Evolutionary conservation across 352 stramenopile genomes (phyloP), one percentile per base, ranked within the genome.

Genomic region (Pythium myriotylum): DNA sequence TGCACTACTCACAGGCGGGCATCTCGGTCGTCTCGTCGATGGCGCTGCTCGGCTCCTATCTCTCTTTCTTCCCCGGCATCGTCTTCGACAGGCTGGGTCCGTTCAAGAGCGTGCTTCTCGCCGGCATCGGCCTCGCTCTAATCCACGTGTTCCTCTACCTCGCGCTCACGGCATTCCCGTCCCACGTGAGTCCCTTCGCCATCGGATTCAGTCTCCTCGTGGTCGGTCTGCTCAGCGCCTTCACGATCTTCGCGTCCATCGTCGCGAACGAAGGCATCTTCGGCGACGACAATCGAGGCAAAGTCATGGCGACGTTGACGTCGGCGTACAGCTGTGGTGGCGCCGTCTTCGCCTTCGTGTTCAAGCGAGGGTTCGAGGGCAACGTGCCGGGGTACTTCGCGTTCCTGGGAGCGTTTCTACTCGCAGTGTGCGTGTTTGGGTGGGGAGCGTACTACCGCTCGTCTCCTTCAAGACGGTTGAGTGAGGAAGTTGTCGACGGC

Each of bases 221-320:
- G 7, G 79, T 95, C 23, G 86, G 86, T 4, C 67, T 86, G 47
- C 70, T 88, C 19, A 86, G 81, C 43, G 79, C 79, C 43, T 93
- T 93, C 55, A 80, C 71, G 39, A 87, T 92, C 54, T 85, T 95
- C 54, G 72, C 80, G 8, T 86, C 82, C 10, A 87, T 95, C 37
- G 84, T 91, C 7, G 68, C 82, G 23, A 93, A 91, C 37, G 86
- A 95, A 66, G 83, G 81, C 3, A 63, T 95, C 17, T 95, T 90
- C 22, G 86, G 84, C 40, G 72, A 84, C 22, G 45, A 29, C 6
- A 84, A 91, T 43, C 80, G 86, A 27, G 86, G 84, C 48, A 92
- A 92, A 50, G 73, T 95, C 33, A 91, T 95, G 67, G 80, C 84
- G 40, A 42, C 76, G 12, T 59, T 92, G 22, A 85, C 77, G 12